These are phyloP conservation scores for Berkeleyomyces rouxiae DNA, from an alignment of 2,329 filamentous ascomycete species.

Conservation along the genomic window DNA sequence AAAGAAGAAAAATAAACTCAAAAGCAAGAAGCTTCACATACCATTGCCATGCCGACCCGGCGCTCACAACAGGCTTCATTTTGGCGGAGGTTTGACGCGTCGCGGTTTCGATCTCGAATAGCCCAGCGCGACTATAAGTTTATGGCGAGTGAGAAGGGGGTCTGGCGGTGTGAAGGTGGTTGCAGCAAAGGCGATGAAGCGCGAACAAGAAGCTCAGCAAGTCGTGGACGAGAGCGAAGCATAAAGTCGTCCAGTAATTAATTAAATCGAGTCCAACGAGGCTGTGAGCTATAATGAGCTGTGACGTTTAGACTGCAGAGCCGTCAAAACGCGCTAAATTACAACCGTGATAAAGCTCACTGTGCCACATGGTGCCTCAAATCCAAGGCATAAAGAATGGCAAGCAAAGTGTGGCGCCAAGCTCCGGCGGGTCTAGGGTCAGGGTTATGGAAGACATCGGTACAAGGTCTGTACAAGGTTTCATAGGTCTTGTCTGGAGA, in stretches of 20 bases:
- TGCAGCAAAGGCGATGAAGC: constrained; percentile 14
- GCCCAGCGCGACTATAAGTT: background rate
- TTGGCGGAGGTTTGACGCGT: constrained; percentile 21
- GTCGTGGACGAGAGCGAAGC: background rate
- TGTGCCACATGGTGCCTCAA: background rate
- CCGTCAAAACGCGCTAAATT: background rate
- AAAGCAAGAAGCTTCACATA: constrained; percentile 30
- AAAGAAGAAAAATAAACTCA: background rate
- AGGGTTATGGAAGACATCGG: background rate
- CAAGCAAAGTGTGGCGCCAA: background rate
- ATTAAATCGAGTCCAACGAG: background rate
- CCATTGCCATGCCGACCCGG: constrained; percentile 92
- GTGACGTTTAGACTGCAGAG: background rate
- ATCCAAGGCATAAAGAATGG: background rate
- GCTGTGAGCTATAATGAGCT: background rate
- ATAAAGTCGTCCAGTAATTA: background rate
- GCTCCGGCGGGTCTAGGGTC: background rate
- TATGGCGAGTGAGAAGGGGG: background rate
- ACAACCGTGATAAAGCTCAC: background rate
- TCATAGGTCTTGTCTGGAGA: background rate
- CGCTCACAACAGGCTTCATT: constrained; percentile 91
- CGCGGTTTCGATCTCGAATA: background rate
- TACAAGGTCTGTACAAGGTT: background rate
- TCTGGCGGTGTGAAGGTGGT: no score
- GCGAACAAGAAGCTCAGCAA: constrained; percentile 16